Evolutionary conservation across 768 basidiomycete species (phyloP), one percentile per base, ranked within the genome.

Genomic region (Leccinum obscurum): DNA sequence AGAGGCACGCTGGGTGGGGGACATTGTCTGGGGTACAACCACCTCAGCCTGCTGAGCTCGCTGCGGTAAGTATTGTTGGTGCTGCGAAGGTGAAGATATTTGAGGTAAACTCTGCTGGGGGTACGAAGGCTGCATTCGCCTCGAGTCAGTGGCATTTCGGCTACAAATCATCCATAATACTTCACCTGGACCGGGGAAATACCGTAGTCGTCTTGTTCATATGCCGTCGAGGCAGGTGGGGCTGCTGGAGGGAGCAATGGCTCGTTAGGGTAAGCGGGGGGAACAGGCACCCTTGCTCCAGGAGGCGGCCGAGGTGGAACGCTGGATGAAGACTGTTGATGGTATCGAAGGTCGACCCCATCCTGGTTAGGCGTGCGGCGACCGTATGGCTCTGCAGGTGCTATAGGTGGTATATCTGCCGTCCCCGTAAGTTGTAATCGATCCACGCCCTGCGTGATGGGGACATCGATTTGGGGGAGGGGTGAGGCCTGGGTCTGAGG

Each of bases 341-440:
- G 81, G 52, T 78, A 73, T 58, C 82, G 79, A 58, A 72, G 71
- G 49, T 77, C 76, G 60, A 77, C 78, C 66, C 77, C 75, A 58
- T 77, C 76, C 28, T 73, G 68, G 32, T 69, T 59, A 48, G 72
- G 68, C 1, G 73, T 62, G 22, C 62, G 67, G 48, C 66, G 66
- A 56, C 66, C 64, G 55, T 66, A 70, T 9, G 67, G 63, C 32
- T 72, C 74, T 2, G 58, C 41, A 3, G 62, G 46, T 52, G n/a
- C 62, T 55, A 64, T 17, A 68, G 71, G 55, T 69, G 73, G 56
- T 41, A 74, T 59, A 59, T 83, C 83, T 24, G 76, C 71, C 30
- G 69, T 64, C 11, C 76, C 75, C 11, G 68, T 69, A n/a, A 85
- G 67, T 52, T 77, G 81, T 70, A 85, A 48, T 55, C 79, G 77